Percentiles rank a stretch among this genome's conserved stretches.
Evolutionary conservation across 1,139 yeast species (phyloP).

Genomic region (Suhomyces bolitotheri): DNA sequence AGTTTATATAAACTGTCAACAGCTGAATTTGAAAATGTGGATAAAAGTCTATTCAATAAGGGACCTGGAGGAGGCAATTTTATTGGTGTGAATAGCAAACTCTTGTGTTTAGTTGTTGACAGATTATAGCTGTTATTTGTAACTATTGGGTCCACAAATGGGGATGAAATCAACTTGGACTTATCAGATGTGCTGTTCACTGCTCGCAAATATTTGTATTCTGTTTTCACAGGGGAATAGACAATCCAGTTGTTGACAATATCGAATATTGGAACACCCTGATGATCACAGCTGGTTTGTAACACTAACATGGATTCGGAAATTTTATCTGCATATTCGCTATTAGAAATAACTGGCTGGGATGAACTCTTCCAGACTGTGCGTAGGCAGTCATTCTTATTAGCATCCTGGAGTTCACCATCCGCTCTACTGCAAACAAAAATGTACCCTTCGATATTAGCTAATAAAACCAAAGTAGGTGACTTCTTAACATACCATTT

Average conservation of each 20-base stretch:
- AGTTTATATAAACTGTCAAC: slow-evolving; percentile 54
- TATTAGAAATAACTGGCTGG: slow-evolving; percentile 22
- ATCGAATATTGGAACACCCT: slow-evolving; percentile 49
- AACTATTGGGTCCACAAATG: slow-evolving; percentile 15
- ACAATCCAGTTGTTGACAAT: slow-evolving; percentile 53
- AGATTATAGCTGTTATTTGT: slow-evolving; percentile 6
- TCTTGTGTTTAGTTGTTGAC: slow-evolving; percentile 3
- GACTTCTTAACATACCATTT: slow-evolving; percentile 24
- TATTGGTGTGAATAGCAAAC: slow-evolving; percentile 39
- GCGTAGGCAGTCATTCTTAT: slow-evolving; percentile 22
- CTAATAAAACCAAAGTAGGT: slow-evolving; percentile 23
- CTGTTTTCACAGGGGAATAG: slow-evolving; percentile 45
- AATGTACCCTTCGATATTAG: slow-evolving; percentile 28
- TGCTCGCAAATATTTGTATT: slow-evolving; percentile 33
- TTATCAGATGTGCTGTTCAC: slow-evolving; percentile 14
- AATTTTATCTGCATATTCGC: slow-evolving; percentile 14
- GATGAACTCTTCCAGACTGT: slow-evolving; percentile 27
- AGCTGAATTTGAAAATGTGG: slow-evolving; percentile 52
- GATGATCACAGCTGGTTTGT: slow-evolving; percentile 36
- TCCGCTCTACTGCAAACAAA: slow-evolving; percentile 18
- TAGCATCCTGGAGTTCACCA: slow-evolving; percentile 17
- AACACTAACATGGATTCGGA: slow-evolving; percentile 27
- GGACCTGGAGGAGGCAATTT: slow-evolving; percentile 49
- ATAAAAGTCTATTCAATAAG: slow-evolving; percentile 46
- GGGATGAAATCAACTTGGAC: slow-evolving; percentile 10